phyloP scores from a whole-genome alignment of 2,329 filamentous ascomycete species.

The Microsporum canis region DNA sequence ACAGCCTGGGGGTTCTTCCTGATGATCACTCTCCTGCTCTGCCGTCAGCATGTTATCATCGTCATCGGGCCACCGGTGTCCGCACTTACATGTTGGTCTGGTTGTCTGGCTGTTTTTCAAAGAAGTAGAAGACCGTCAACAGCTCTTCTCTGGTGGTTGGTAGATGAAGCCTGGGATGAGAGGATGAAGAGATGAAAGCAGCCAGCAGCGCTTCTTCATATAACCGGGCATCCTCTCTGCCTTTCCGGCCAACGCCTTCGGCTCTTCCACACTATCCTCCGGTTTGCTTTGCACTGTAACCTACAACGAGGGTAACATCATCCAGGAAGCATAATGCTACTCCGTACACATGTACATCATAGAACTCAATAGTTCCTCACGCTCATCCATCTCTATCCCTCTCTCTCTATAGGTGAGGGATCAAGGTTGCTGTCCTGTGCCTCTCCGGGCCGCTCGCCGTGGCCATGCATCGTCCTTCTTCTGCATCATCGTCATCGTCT shows the following conservation, averaged over 20 bases:
- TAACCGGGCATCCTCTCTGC: neutral
- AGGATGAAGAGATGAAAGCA: neutral
- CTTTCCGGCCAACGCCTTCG: too few species aligned
- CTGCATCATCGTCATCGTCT: neutral
- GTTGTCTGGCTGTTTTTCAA: neutral
- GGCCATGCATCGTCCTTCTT: neutral
- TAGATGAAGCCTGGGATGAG: neutral
- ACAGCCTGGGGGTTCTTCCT: constrained; percentile 58
- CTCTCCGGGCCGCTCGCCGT: neutral
- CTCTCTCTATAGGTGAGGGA: neutral
- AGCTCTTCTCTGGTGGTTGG: too few species aligned
- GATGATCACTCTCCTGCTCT: constrained; percentile 67
- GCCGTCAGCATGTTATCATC: constrained; percentile 1
- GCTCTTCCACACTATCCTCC: too few species aligned
- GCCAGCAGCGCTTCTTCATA: neutral
- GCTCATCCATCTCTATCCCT: neutral
- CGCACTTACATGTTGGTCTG: neutral
- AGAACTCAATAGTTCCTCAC: neutral
- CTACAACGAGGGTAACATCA: neutral
- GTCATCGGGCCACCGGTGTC: neutral
- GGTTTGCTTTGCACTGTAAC: neutral
- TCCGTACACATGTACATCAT: neutral
- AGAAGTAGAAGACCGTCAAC: too few species aligned
- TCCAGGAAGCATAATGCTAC: neutral
- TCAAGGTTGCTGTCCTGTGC: neutral